phyloP scores from a whole-genome alignment of 495 filamentous ascomycete genomes.

The Annulohypoxylon nitens region DNA sequence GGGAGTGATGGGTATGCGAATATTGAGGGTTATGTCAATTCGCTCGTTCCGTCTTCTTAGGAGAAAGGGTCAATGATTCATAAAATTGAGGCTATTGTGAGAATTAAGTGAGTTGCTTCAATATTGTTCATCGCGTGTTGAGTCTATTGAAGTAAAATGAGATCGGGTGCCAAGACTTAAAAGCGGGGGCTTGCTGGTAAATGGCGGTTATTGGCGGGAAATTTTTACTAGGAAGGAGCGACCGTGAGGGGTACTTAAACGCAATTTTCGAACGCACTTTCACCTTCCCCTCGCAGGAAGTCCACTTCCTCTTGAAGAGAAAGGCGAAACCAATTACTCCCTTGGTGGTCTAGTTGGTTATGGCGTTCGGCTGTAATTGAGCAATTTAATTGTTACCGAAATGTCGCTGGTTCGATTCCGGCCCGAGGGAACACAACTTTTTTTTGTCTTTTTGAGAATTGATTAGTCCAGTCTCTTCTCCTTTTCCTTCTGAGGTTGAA shows the following conservation, averaged over 20 bases:
- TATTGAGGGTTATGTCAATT: conserved; percentile 53
- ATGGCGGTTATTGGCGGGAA: conserved; percentile 3
- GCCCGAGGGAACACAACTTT: conserved; percentile 41
- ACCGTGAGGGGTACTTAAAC: neutral
- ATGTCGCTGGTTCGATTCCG: conserved; percentile 45
- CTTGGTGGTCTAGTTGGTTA: conserved; percentile 53
- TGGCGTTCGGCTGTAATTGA: conserved; percentile 42
- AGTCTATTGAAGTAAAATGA: too few relatives aligned
- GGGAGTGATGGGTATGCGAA: conserved; percentile 50
- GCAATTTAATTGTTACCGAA: conserved; percentile 43
- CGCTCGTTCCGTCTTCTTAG: conserved; percentile 43
- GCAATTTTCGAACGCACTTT: too few relatives aligned
- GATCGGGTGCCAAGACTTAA: neutral
- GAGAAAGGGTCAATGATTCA: neutral
- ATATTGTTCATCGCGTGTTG: neutral
- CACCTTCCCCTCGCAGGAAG: conserved; percentile 43
- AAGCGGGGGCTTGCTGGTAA: neutral
- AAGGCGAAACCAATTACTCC: conserved; percentile 21
- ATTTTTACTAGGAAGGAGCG: neutral
- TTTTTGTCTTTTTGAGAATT: conserved; percentile 17
- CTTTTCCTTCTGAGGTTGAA: neutral
- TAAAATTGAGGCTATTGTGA: neutral
- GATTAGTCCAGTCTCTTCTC: neutral
- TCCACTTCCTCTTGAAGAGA: conserved; percentile 37
- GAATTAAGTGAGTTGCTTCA: neutral